Base-by-base conservation (phyloP, 1,284 basidiomycete species). In the Sporisorium graminicola region DNA sequence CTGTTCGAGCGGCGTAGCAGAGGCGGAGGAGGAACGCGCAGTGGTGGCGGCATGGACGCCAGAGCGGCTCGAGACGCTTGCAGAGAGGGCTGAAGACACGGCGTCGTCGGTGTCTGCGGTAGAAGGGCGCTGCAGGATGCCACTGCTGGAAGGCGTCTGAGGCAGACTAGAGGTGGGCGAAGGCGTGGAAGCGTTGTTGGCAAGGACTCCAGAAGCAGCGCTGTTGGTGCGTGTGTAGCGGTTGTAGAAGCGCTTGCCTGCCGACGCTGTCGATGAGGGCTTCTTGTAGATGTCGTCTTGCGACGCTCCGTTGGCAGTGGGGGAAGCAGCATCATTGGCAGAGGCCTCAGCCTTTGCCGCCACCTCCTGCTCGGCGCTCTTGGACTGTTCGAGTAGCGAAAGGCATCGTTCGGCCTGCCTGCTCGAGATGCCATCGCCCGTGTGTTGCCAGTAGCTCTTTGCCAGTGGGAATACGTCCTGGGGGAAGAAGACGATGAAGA, bases 401-500 rank as follows among this genome's bases (percentile, higher is more conserved):
- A 98, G 88, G 78, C 92, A 94, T 56, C 91, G 88, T 63, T 96
- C 94, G 1, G 95, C 95, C 37, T 92, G 87, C 22, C 96, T 91
- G 72, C 93, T 95, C 1, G 92, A 94, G 56, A 99, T 92, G 0
- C 95, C 95, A 73, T 93, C 88, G 0, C 96, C 96, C 0, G 93
- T 92, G 83, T 98, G 95, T 82, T 98, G 95, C 95, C 96, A 98
- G 86, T 95, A 98, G 83, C 94, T 90, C 86, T 94, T 98, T 14
- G 93, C 94, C 5, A 92, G 84, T 0, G 89, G 83, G 78, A 90
- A 92, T n/a, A 90, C 88, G 14, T 88, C 87, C 5, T 91, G 58
- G 5, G 82, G 90, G 86, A 95, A 94, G 22, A 98, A 88, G 12
- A 92, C 91, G 77, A 96, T 92, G 85, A 95, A 80, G 53, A 82